phyloP scores from a whole-genome alignment of 73 alveolate genomes.

The Paramecium bursaria region DNA sequence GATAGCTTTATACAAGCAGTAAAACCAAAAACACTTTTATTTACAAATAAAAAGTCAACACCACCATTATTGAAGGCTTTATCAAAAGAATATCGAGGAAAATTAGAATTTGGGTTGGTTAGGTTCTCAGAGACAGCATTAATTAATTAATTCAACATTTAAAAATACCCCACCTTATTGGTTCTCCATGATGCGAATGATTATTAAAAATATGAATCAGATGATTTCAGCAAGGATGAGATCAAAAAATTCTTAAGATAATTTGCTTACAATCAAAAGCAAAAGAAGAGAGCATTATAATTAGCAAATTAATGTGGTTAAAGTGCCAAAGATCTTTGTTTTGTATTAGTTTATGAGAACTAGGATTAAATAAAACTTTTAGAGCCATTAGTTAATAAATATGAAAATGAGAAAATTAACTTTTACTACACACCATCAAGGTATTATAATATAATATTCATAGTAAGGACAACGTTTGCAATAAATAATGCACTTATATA shows the following conservation, averaged over 20 bases:
- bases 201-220: conserved; percentile 76
- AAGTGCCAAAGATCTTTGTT: conserved; percentile 76
- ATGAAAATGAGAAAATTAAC: conserved; percentile 4
- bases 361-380: conserved; percentile 5
- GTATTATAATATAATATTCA: neutral
- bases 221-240: conserved; percentile 86
- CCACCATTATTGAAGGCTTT: conserved; percentile 97
- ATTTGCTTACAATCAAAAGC: conserved; percentile 74
- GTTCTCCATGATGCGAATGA: conserved; percentile 83
- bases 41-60: conserved; percentile 93
- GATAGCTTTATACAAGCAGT: conserved; percentile 83
- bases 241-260: conserved; percentile 91
- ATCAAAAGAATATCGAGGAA: conserved; percentile 90
- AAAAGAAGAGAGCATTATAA: conserved; percentile 58
- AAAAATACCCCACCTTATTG: conserved; percentile 88
- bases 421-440: neutral
- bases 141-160: conserved; percentile 75
- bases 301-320: conserved; percentile 73
- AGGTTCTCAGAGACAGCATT: conserved; percentile 85
- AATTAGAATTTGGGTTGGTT: conserved; percentile 92
- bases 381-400: neutral
- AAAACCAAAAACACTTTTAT: conserved; percentile 87
- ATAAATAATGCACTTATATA: conserved; percentile 9
- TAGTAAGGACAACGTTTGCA: too few relatives aligned
- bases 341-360: conserved; percentile 68